Evolutionary conservation across 805 yeast genomes (phyloP).

Genomic region (Scheffersomyces lignosus): DNA sequence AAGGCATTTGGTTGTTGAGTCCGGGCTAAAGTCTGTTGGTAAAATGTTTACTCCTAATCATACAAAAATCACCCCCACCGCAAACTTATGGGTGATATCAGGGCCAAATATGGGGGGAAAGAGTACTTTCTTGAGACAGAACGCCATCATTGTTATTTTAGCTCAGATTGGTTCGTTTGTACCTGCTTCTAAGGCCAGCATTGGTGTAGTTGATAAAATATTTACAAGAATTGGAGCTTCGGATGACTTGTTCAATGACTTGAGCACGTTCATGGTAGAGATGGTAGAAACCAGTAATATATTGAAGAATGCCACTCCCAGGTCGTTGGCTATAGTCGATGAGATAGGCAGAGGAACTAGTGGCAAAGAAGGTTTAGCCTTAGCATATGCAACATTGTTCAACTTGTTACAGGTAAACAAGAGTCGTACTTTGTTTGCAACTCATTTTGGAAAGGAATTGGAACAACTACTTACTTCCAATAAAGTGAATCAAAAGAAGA

Average conservation of each 20-base stretch:
- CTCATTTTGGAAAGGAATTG: constrained; percentile 62
- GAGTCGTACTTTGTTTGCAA: constrained; percentile 83
- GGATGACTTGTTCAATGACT: constrained; percentile 27
- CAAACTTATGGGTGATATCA: constrained; percentile 20
- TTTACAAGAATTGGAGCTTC: constrained; percentile 46
- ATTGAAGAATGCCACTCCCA: constrained; percentile 31
- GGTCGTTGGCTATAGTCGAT: constrained; percentile 48
- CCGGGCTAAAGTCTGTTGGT: constrained; percentile 54
- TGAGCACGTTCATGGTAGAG: constrained; percentile 55
- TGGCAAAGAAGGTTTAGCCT: constrained; percentile 78
- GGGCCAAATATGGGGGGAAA: constrained; percentile 56
- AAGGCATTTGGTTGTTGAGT: constrained; percentile 85
- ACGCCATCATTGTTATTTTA: constrained; percentile 48
- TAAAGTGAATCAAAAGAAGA: constrained; percentile 23
- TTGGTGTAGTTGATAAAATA: constrained; percentile 50
- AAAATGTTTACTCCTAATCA: constrained; percentile 49
- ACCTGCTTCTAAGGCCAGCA: constrained; percentile 47
- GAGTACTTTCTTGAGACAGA: constrained; percentile 49
- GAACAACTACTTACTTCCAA: constrained; percentile 34
- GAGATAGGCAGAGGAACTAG: constrained; percentile 62
- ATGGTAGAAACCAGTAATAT: constrained; percentile 42
- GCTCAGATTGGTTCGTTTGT: constrained; percentile 58
- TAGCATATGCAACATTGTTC: constrained; percentile 74
- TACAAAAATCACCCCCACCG: constrained; percentile 23
- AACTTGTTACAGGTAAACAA: constrained; percentile 53